Evolutionary conservation across 2,329 filamentous ascomycete species (phyloP).

Genomic region (Aurifilum marmelostoma): DNA sequence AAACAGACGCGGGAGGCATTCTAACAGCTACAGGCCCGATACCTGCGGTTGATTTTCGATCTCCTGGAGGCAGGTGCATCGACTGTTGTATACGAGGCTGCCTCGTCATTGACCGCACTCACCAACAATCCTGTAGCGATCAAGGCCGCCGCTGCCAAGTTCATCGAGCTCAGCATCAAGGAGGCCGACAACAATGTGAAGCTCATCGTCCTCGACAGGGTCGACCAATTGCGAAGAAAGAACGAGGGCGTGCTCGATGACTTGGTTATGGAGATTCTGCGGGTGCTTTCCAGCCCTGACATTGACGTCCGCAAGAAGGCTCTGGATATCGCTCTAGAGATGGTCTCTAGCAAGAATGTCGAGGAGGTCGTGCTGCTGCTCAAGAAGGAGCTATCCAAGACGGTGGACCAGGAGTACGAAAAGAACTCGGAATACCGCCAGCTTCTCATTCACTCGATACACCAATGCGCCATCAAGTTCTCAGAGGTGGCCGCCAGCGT

Average conservation of each 20-base stretch:
- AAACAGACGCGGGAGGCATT: constrained; percentile 19
- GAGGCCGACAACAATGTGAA: constrained; percentile 99
- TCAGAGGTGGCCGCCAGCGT: constrained; percentile 97
- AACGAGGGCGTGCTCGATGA: constrained; percentile 93
- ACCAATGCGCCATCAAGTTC: constrained; percentile 98
- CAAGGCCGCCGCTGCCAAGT: constrained; percentile 92
- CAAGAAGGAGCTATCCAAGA: constrained; percentile 98
- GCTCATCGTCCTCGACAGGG: constrained; percentile 93
- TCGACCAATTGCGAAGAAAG: constrained; percentile 82
- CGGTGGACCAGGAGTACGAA: constrained; percentile 97
- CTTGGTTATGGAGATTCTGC: constrained; percentile 93
- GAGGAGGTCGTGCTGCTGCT: constrained; percentile 94
- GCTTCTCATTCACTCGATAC: constrained; percentile 93
- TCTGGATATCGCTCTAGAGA: constrained; percentile 86
- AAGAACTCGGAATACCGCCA: constrained; percentile 97
- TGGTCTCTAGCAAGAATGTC: constrained; percentile 99
- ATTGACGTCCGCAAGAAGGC: constrained; percentile 95
- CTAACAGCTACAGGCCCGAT: constrained; percentile 67
- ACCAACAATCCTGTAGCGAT: constrained; percentile 97
- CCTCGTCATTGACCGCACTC: constrained; percentile 88
- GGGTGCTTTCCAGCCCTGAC: constrained; percentile 92
- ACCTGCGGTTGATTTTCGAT: constrained; percentile 94
- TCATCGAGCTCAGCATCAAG: constrained; percentile 96
- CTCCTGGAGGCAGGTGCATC: constrained; percentile 89
- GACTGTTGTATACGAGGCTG: constrained; percentile 96